These are phyloP conservation scores for Pyrus bretschneideri DNA, from an alignment of 306 rosid genomes.

Conservation along the genomic window DNA sequence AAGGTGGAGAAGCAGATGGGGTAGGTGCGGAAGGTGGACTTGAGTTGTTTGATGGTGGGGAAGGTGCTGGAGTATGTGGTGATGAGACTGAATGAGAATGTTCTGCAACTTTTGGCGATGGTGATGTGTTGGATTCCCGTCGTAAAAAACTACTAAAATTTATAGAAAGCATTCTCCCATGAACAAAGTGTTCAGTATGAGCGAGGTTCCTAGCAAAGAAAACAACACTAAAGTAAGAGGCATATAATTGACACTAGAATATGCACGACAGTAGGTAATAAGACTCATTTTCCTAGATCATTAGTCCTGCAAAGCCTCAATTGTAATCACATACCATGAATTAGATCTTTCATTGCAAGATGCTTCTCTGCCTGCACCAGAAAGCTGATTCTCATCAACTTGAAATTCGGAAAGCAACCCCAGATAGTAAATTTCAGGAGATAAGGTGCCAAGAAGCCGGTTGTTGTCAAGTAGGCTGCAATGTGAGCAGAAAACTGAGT, in stretches of 20 bases:
- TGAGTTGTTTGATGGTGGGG: neutral
- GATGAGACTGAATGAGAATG: neutral
- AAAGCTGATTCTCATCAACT: slow-evolving; percentile 56
- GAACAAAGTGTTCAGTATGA: slow-evolving; percentile 16
- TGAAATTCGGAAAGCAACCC: slow-evolving; percentile 62
- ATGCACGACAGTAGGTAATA: neutral
- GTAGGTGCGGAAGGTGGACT: neutral
- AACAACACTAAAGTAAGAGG: neutral
- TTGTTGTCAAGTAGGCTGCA: slow-evolving; percentile 87
- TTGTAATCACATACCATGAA: slow-evolving; percentile 39
- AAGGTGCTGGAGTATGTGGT: neutral
- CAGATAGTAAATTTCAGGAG: slow-evolving; percentile 55
- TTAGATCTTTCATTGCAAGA: slow-evolving; percentile 34
- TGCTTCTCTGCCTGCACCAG: slow-evolving; percentile 24
- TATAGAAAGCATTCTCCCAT: slow-evolving; percentile 18
- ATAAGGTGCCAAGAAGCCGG: slow-evolving; percentile 46
- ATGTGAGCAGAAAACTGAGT: slow-evolving; percentile 10
- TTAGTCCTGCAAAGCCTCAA: neutral
- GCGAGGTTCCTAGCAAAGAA: slow-evolving; percentile 35
- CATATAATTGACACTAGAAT: neutral
- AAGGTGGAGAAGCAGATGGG: slow-evolving; percentile 20
- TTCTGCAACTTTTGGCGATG: neutral
- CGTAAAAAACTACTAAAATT: too few relatives aligned
- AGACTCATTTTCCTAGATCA: neutral
- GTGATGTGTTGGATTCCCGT: neutral